Percentiles rank a stretch among this genome's conserved stretches.
These are phyloP conservation scores for Barbarea vulgaris DNA, from an alignment of 345 rosid species.

Conservation along the genomic window DNA sequence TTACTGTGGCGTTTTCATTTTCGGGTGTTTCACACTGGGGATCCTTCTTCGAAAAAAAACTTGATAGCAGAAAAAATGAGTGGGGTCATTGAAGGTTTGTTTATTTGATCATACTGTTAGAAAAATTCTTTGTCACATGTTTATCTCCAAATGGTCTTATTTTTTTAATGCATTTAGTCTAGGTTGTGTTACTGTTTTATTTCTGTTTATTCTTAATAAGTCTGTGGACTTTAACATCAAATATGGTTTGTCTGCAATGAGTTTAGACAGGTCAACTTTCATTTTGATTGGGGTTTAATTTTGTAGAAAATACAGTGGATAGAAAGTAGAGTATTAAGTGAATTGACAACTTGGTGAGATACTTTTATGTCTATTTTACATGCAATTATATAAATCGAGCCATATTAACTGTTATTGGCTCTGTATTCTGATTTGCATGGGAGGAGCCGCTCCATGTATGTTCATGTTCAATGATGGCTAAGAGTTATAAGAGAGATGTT, in stretches of 20 bases:
- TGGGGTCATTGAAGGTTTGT: slow-evolving; percentile 2
- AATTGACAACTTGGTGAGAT: slow-evolving; percentile 7
- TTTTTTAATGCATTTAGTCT: slow-evolving; percentile 3
- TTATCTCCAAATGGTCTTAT: background rate
- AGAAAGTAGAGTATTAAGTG: slow-evolving; percentile 1
- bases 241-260: slow-evolving; percentile 2
- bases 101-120: background rate
- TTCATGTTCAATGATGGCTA: slow-evolving; percentile 6
- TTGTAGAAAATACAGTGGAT: background rate
- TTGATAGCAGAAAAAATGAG: slow-evolving; percentile 2
- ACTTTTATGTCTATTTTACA: background rate
- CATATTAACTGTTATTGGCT: background rate
- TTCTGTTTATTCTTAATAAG: background rate
- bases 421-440: slow-evolving; percentile 1
- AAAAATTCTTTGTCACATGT: background rate
- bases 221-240: background rate
- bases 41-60: background rate
- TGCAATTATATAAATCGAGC: background rate
- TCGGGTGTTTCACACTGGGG: background rate
- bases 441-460: slow-evolving; percentile 20
- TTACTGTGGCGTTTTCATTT: slow-evolving; percentile 1
- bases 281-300: slow-evolving; percentile 8
- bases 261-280: background rate
- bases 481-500: slow-evolving; percentile 22
- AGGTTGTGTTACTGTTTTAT: background rate